These are phyloP conservation scores for Fusarium lyarnte DNA, from an alignment of 2,329 filamentous ascomycete genomes.

Conservation along the genomic window DNA sequence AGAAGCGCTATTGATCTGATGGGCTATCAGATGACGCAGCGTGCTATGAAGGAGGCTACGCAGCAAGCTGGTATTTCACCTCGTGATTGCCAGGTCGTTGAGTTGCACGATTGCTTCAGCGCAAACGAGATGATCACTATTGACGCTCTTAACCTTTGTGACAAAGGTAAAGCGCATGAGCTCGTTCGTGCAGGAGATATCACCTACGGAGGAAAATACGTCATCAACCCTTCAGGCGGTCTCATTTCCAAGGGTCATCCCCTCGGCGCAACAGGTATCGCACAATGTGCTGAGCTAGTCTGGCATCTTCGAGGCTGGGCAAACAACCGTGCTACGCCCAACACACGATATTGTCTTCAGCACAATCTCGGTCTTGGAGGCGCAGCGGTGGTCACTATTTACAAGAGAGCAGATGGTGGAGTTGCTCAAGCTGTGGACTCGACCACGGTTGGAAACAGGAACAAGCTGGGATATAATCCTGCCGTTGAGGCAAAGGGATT, in stretches of 20 bases:
- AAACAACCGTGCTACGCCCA: slow-evolving; percentile 80
- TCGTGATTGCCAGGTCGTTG: slow-evolving; percentile 83
- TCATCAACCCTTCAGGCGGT: slow-evolving; percentile 94
- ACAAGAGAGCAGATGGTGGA: slow-evolving; percentile 82
- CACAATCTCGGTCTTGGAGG: slow-evolving; percentile 95
- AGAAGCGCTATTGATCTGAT: slow-evolving; percentile 85
- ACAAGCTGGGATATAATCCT: slow-evolving; percentile 87
- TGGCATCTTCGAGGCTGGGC: slow-evolving; percentile 98
- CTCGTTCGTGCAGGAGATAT: slow-evolving; percentile 88
- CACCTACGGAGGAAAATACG: slow-evolving; percentile 84
- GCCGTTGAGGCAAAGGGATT: slow-evolving; percentile 90
- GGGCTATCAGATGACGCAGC: slow-evolving; percentile 84
- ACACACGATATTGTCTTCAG: slow-evolving; percentile 80
- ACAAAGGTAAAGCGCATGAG: slow-evolving; percentile 88
- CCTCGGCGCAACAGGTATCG: slow-evolving; percentile 91
- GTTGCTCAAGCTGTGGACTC: slow-evolving; percentile 68
- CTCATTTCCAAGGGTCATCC: slow-evolving; percentile 97
- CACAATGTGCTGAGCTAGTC: slow-evolving; percentile 92
- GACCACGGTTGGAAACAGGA: slow-evolving; percentile 71
- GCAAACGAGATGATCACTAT: slow-evolving; percentile 93
- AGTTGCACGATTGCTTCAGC: slow-evolving; percentile 97
- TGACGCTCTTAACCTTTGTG: slow-evolving; percentile 83
- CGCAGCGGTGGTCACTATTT: slow-evolving; percentile 89
- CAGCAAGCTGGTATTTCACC: slow-evolving; percentile 74
- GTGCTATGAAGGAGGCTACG: slow-evolving; percentile 75